Conservation (phyloP, 768 basidiomycete genomes). For the Mrakia hoshinonis region DNA sequence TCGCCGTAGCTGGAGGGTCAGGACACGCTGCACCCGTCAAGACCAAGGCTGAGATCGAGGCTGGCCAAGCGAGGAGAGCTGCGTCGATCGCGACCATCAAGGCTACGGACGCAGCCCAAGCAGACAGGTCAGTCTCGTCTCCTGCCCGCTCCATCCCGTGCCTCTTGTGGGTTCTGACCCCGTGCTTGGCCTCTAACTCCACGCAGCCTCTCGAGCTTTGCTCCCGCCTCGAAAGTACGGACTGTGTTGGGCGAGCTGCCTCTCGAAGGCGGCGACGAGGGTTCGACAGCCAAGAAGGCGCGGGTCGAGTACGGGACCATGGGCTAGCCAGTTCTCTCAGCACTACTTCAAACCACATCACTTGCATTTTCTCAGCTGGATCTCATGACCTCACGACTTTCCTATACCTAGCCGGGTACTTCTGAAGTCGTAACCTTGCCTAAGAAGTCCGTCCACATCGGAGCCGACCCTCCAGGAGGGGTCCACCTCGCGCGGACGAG, state of each 20-base stretch:
- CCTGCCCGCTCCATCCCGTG: no score
- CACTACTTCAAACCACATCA: no score
- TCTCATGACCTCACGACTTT: no score
- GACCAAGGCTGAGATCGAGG: background rate
- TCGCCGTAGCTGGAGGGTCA: background rate
- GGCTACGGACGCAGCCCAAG: background rate
- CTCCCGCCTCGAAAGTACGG: background rate
- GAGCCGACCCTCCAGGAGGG: no score
- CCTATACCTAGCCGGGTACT: no score
- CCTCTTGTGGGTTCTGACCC: background rate
- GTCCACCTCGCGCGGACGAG: no score
- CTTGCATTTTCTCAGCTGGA: no score
- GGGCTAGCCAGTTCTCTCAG: no score
- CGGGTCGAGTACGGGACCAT: slow-evolving; percentile 13
- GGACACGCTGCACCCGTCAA: background rate
- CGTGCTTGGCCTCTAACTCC: background rate
- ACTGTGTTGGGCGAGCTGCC: background rate
- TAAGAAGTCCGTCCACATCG: no score
- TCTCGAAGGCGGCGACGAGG: background rate
- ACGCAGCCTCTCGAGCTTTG: background rate
- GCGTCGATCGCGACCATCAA: background rate
- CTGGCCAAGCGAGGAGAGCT: background rate
- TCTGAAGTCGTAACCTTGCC: no score
- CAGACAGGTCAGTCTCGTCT: background rate
- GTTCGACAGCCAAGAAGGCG: background rate